A percentile compares a stretch with the other conserved stretches of the same genome.
These are phyloP conservation scores for Cutaneotrichosporon dermatis DNA, from an alignment of 1,284 basidiomycete species.

Conservation along the genomic window DNA sequence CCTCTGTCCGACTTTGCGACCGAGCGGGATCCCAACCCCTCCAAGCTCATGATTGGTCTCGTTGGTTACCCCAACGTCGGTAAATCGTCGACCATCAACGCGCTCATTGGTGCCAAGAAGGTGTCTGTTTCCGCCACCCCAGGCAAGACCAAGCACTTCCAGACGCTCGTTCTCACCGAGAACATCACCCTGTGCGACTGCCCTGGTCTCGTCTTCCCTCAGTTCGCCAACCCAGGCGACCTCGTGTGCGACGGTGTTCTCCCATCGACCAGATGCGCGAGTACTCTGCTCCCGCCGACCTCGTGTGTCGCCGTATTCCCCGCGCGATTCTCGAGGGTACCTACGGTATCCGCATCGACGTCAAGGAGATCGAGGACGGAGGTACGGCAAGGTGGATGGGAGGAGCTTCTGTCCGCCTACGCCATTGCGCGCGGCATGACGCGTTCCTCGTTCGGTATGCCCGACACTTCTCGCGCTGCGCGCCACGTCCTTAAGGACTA, in stretches of 20 bases:
- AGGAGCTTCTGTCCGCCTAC: constrained; percentile 81
- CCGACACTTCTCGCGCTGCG: constrained; percentile 91
- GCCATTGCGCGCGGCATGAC: constrained; percentile 92
- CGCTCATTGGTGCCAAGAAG: constrained; percentile 68
- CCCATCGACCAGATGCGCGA: constrained; percentile 96
- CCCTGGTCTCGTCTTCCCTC: constrained; percentile 96
- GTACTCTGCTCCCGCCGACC: constrained; percentile 76
- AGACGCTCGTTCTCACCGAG: constrained; percentile 89
- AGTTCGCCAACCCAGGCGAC: constrained; percentile 92
- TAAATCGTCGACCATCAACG: constrained; percentile 59
- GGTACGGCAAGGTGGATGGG: constrained; percentile 69
- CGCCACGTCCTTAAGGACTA: constrained; percentile 96
- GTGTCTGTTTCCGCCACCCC: constrained; percentile 96
- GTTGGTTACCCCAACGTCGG: constrained; percentile 63
- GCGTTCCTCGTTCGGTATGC: constrained; percentile 91
- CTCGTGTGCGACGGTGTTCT: constrained; percentile 94
- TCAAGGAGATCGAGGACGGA: constrained; percentile 70
- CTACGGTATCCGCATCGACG: constrained; percentile 79
- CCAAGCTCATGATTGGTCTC: constrained; percentile 66
- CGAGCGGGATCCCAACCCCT: constrained; percentile 58
- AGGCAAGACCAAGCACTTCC: constrained; percentile 99
- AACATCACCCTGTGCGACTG: constrained; percentile 94
- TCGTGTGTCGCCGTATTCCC: constrained; percentile 78
- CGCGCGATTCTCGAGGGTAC: constrained; percentile 79
- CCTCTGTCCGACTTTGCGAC: constrained; percentile 67